Evolutionary conservation across 2,329 filamentous ascomycete genomes (phyloP).

Genomic region (Claviceps cyperi): DNA sequence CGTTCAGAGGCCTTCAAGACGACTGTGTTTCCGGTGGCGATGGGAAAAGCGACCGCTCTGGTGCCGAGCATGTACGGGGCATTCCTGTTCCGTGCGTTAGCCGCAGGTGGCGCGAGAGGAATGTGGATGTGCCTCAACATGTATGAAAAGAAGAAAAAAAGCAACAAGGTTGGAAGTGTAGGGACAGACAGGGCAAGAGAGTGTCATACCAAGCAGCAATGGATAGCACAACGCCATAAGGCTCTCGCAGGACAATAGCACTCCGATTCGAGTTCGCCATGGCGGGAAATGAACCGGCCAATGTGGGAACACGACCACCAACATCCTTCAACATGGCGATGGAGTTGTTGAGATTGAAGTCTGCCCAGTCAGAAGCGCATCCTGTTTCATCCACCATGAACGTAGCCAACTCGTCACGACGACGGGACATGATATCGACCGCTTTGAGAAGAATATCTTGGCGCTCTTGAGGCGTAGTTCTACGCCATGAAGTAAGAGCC

Average conservation of each 20-base stretch:
- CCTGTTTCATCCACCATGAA: conserved; percentile 43
- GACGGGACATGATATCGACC: conserved; percentile 45
- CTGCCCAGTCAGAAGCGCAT: conserved; percentile 22
- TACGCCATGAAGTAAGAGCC: conserved; percentile 57
- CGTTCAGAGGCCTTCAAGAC: conserved; percentile 60
- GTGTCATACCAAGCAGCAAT: conserved; percentile 63
- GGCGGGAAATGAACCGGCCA: conserved; percentile 24
- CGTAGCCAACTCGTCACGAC: conserved; percentile 42
- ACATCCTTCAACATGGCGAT: conserved; percentile 27
- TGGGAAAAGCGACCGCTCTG: conserved; percentile 43
- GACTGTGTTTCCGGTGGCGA: conserved; percentile 66
- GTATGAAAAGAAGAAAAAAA: not conserved
- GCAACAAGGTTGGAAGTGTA: not conserved
- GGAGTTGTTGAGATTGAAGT: conserved; percentile 24
- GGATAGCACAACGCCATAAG: conserved; percentile 63
- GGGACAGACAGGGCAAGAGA: not conserved
- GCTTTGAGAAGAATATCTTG: conserved; percentile 58
- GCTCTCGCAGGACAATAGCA: conserved; percentile 58
- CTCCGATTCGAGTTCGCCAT: conserved; percentile 17
- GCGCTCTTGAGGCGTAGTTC: conserved; percentile 42
- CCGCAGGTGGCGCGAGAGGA: not conserved
- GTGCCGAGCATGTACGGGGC: conserved; percentile 40
- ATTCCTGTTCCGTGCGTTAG: conserved; percentile 30
- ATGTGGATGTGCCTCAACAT: not conserved
- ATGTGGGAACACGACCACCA: conserved; percentile 25